phyloP scores from a whole-genome alignment of 805 yeast species.

The Spencermartinsiella europaea region DNA sequence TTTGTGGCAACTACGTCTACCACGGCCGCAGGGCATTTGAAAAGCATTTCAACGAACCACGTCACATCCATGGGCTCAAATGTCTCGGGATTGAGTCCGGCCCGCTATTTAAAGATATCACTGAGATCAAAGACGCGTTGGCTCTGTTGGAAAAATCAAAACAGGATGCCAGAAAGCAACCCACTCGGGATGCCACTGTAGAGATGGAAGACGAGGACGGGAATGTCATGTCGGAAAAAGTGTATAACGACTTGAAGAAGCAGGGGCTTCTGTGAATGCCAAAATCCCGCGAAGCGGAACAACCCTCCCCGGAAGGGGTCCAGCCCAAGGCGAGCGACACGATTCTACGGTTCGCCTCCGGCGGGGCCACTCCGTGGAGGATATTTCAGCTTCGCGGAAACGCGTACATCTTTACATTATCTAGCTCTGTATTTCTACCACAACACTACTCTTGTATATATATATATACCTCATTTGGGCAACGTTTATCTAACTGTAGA shows the following conservation, averaged over 20 bases:
- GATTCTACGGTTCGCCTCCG: too few species aligned
- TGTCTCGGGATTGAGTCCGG: conserved; percentile 66
- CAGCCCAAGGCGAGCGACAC: too few species aligned
- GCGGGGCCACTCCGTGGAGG: too few species aligned
- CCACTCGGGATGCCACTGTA: conserved; percentile 49
- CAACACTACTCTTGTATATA: too few species aligned
- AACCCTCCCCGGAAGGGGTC: too few species aligned
- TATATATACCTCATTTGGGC: too few species aligned
- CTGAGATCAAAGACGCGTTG: conserved; percentile 61
- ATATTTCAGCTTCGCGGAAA: too few species aligned
- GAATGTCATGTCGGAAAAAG: conserved; percentile 80
- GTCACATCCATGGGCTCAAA: conserved; percentile 68
- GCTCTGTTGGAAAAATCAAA: conserved; percentile 47
- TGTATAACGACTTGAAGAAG: conserved; percentile 75
- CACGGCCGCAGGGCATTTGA: conserved; percentile 69
- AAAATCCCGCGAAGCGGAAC: too few species aligned
- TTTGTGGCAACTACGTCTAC: conserved; percentile 72
- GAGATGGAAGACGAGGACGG: conserved; percentile 94
- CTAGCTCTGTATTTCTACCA: too few species aligned
- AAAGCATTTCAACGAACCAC: conserved; percentile 65
- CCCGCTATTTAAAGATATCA: conserved; percentile 56
- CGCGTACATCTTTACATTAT: too few species aligned
- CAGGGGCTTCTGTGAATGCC: conserved; percentile 76
- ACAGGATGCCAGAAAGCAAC: conserved; percentile 34
- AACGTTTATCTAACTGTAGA: conserved; percentile 50